Conservation (phyloP, 2,329 filamentous ascomycete species). For the Chrysosphaeria jannelii region DNA sequence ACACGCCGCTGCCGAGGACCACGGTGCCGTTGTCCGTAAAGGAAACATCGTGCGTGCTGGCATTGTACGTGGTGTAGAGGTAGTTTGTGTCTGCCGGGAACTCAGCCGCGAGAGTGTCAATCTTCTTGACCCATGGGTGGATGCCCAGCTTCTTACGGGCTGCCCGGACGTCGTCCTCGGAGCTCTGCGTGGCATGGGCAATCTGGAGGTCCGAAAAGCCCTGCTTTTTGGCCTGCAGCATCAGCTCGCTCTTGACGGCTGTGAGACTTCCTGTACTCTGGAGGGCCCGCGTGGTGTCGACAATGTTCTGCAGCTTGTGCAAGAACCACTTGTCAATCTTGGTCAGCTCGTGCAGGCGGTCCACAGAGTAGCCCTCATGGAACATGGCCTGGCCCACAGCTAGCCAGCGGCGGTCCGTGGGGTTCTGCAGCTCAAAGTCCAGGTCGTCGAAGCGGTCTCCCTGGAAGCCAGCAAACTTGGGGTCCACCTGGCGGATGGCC, state of each 20-base stretch:
- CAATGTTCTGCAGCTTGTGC: conserved; percentile 93
- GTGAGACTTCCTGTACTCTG: conserved; percentile 58
- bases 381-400: conserved; percentile 95
- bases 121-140: conserved; percentile 89
- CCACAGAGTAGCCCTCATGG: conserved; percentile 83
- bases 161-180: conserved; percentile 71
- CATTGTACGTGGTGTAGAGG: conserved; percentile 94
- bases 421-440: conserved; percentile 69
- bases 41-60: conserved; percentile 67
- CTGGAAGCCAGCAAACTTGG: conserved; percentile 74
- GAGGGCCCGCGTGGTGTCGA: conserved; percentile 64
- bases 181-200: conserved; percentile 52
- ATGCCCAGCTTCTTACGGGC: conserved; percentile 65
- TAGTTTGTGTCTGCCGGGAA: conserved; percentile 92
- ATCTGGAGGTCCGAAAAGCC: conserved; percentile 97
- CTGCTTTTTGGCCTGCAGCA: conserved; percentile 83
- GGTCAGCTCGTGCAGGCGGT: conserved; percentile 71
- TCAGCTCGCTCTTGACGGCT: conserved; percentile 61
- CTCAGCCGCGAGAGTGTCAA: conserved; percentile 88
- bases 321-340: conserved; percentile 99
- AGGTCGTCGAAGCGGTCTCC: conserved; percentile 83
- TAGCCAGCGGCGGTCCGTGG: conserved; percentile 87
- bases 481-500: conserved; percentile 89
- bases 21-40: conserved; percentile 82
- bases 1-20: conserved; percentile 80